Evolutionary conservation across 495 filamentous ascomycete species (phyloP).

Genomic region (Aspergillus homomorphus): DNA sequence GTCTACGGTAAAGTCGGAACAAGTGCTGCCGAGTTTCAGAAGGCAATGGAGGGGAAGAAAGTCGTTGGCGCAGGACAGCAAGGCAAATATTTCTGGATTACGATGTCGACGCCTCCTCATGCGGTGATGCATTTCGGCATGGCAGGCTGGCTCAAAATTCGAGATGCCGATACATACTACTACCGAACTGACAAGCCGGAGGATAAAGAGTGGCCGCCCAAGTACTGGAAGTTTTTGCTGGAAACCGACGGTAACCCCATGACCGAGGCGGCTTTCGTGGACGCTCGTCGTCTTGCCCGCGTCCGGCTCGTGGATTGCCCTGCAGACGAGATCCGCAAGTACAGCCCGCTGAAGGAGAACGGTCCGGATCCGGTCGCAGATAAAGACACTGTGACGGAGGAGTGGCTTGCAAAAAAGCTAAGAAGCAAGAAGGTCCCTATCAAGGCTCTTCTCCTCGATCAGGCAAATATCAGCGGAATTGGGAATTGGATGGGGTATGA

Average conservation of each 20-base stretch:
- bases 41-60: conserved; percentile 72
- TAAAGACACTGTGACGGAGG: conserved; percentile 65
- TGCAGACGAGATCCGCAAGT: conserved; percentile 68
- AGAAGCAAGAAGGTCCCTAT: conserved; percentile 73
- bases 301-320: conserved; percentile 80
- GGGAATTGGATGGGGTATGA: conserved; percentile 91
- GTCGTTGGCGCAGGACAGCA: conserved; percentile 73
- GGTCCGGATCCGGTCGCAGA: conserved; percentile 93
- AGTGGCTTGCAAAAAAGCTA: conserved; percentile 68
- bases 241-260: conserved; percentile 57
- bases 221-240: conserved; percentile 82
- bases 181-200: conserved; percentile 64
- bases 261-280: conserved; percentile 79
- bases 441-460: conserved; percentile 83
- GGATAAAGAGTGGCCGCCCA: conserved; percentile 79
- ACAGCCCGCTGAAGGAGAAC: conserved; percentile 79
- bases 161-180: conserved; percentile 69
- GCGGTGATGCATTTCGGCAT: conserved; percentile 91
- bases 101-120: conserved; percentile 74
- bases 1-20: conserved; percentile 89
- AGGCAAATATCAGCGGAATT: conserved; percentile 86
- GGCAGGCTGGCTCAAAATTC: conserved; percentile 84
- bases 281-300: conserved; percentile 70
- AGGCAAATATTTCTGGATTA: conserved; percentile 94
- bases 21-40: conserved; percentile 65